These are phyloP conservation scores for Gaillardinia entomophila DNA, from an alignment of 805 yeast species.

Conservation along the genomic window DNA sequence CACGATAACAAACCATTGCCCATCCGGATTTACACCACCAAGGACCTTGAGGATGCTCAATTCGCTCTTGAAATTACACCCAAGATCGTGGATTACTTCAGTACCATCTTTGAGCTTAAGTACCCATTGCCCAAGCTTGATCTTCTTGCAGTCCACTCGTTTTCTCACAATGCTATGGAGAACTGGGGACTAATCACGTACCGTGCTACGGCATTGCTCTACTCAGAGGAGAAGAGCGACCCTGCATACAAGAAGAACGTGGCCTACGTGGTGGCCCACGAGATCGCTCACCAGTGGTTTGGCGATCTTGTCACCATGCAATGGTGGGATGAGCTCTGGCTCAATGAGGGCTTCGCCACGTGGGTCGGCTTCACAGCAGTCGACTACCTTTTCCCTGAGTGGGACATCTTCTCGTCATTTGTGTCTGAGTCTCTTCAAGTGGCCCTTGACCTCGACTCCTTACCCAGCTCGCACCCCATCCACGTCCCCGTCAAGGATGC, in stretches of 20 bases:
- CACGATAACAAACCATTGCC: conserved; percentile 36
- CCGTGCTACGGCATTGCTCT: conserved; percentile 50
- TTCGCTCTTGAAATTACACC: conserved; percentile 45
- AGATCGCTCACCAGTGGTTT: conserved; percentile 88
- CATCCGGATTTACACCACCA: conserved; percentile 48
- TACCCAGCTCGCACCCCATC: conserved; percentile 69
- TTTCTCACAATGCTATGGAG: conserved; percentile 86
- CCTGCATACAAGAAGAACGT: conserved; percentile 59
- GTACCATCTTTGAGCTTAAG: conserved; percentile 41
- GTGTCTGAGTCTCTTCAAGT: conserved; percentile 46
- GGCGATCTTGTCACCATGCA: conserved; percentile 87
- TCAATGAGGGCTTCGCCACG: conserved; percentile 87
- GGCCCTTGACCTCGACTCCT: conserved; percentile 50
- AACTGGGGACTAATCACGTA: conserved; percentile 79
- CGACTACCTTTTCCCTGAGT: conserved; percentile 66
- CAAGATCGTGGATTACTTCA: conserved; percentile 45
- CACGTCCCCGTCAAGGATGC: conserved; percentile 79
- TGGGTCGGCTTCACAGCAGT: conserved; percentile 74
- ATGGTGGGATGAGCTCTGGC: conserved; percentile 93
- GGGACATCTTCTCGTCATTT: conserved; percentile 66
- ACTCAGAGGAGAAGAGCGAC: conserved; percentile 41
- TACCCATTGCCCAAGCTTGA: conserved; percentile 83
- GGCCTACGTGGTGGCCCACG: conserved; percentile 79
- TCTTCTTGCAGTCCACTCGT: conserved; percentile 71
- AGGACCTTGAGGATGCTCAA: conserved; percentile 42